Conservation (phyloP, 306 rosid species). For the Cyamopsis tetragonoloba region DNA sequence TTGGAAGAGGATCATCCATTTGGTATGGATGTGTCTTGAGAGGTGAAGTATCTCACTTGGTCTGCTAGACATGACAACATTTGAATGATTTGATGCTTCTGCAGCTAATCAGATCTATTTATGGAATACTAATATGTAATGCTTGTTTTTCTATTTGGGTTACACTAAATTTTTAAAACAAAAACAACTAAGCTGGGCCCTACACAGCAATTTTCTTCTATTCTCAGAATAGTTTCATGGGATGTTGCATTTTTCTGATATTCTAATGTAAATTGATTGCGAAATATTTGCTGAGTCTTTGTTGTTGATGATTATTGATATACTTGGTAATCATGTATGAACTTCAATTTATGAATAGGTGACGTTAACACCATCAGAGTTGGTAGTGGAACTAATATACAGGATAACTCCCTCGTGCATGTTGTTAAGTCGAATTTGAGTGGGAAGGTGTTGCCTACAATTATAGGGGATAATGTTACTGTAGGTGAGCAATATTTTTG, state of each 20-base stretch:
- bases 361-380: conserved; percentile 87
- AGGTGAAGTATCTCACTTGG: conserved; percentile 43
- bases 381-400: conserved; percentile 91
- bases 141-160: neutral
- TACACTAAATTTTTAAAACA: neutral
- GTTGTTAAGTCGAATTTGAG: conserved; percentile 83
- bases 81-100: neutral
- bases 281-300: neutral
- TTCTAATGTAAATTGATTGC: conserved; percentile 3
- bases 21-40: conserved; percentile 98
- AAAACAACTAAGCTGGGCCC: neutral
- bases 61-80: neutral
- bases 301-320: neutral
- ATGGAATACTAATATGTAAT: neutral
- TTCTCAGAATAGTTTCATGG: neutral
- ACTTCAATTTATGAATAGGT: conserved; percentile 38
- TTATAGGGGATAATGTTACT: conserved; percentile 84
- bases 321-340: neutral
- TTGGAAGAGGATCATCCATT: conserved; percentile 82
- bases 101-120: neutral
- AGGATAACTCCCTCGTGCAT: conserved; percentile 92
- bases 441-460: conserved; percentile 89
- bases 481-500: conserved; percentile 56
- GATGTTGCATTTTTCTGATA: neutral
- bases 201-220: neutral